Evolutionary conservation across 2,329 filamentous ascomycete species (phyloP), one percentile per base, ranked within the genome.

Genomic region (Alternaria conjuncta): DNA sequence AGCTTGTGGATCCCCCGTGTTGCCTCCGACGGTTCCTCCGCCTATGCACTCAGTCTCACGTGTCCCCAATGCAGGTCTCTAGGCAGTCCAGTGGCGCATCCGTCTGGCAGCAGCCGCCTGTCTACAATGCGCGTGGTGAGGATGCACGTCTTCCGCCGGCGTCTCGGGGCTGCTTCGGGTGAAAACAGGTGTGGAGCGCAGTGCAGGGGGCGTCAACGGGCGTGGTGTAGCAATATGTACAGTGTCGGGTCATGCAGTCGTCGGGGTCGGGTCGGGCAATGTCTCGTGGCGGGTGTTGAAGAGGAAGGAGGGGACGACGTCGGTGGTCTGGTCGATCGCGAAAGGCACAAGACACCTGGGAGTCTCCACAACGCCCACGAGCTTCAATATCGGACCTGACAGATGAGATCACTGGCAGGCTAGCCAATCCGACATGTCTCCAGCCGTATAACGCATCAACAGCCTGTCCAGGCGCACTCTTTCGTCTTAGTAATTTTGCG

Each of bases 121-220:
- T 62, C 32, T 60, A 51, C 66, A 63, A 58, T 63, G 69, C 69
- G 74, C 68, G 69, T 49, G 55, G 60, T 36, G 50, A 56, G 18
- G 45, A 36, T 55, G 57, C 62, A 55, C n/a, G 60, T 63, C 57
- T 62, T 61, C 53, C 66, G 71, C 71, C 71, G 75, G 72, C 68
- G 75, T 75, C 69, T 74, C 65, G 72, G 71, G 63, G 55, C 61
- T 65, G 69, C 56, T 69, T 63, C 44, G 66, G 63, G 53, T 55
- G 61, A 58, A 60, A 49, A 56, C 50, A 60, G 51, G 30, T 25
- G 28, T 32, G n/a, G 28, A 43, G 50, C 63, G 62, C 45, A 46
- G 63, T 47, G 21, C 43, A 55, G 57, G 30, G 23, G 49, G 61
- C 51, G 65, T 60, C 56, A 62, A 51, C 47, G 55, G 58, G 50